Percentiles rank a stretch among this genome's conserved stretches.
Conservation (phyloP, 1,284 basidiomycete genomes). For the Sutorius eximius region DNA sequence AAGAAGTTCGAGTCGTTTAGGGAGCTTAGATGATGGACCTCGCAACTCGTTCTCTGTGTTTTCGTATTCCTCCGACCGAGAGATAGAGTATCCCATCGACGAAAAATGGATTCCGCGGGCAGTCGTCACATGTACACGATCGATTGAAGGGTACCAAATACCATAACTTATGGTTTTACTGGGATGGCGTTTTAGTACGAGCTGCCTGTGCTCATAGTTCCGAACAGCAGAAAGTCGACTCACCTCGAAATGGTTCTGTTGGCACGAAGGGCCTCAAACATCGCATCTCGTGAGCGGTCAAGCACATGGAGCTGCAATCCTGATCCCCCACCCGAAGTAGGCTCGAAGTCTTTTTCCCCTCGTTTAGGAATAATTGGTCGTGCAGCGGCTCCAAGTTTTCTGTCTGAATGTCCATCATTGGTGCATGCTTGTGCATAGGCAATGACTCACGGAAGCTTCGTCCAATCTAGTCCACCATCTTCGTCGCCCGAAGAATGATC, state of each 20-base stretch:
- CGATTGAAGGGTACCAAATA: conserved; percentile 67
- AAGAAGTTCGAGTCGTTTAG: conserved; percentile 77
- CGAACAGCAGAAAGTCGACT: conserved; percentile 19
- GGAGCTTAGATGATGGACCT: conserved; percentile 37
- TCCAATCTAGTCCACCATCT: conserved; percentile 60
- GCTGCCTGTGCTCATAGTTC: background rate
- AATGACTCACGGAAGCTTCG: conserved; percentile 45
- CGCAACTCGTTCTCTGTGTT: conserved; percentile 21
- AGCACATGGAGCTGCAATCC: conserved; percentile 79
- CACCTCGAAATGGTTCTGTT: conserved; percentile 75
- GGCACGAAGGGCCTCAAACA: conserved; percentile 79
- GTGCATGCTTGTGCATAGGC: background rate
- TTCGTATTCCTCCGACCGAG: conserved; percentile 31
- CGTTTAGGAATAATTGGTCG: conserved; percentile 79
- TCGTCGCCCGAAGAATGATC: conserved; percentile 52
- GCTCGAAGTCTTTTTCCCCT: conserved; percentile 96
- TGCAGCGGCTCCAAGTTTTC: conserved; percentile 26
- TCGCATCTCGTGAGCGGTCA: conserved; percentile 71
- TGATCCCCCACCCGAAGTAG: conserved; percentile 68
- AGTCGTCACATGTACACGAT: conserved; percentile 65
- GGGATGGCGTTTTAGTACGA: conserved; percentile 14
- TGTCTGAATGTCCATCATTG: conserved; percentile 9
- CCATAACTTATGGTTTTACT: conserved; percentile 77
- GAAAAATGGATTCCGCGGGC: conserved; percentile 78
- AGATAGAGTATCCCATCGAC: conserved; percentile 73